Base-by-base conservation (phyloP, 768 basidiomycete genomes). In the Gymnopilus dilepis region DNA sequence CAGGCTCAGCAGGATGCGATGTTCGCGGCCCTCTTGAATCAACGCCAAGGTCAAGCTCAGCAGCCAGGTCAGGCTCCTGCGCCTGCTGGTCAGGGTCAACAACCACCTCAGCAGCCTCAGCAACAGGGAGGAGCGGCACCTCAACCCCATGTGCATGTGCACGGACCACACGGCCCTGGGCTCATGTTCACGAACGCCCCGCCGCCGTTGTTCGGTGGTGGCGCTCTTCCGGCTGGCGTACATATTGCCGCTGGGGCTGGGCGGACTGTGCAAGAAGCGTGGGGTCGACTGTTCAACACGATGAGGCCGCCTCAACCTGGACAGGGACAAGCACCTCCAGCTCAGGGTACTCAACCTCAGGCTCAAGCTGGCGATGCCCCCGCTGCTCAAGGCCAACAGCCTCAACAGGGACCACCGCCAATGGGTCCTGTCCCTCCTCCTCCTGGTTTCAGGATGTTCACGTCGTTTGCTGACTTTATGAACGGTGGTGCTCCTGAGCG, bases 201-300 rank as follows among this genome's bases (percentile, higher is more conserved):
- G n/a, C 28, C 51, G 7, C 51, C 51, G 3, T 22, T 52, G 31
- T 21, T 52, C 17, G 31, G 30, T 21, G 51, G 51, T 21, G 37
- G 11, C 6, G 22, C 34, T 51, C 8, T 30, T 42, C 65, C 52
- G 19, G 60, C 56, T 42, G 55, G 55, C 8, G 37, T 68, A 11
- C 71, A 70, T 50, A 60, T 69, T 17, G 67, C 65, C 9, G 45
- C 59, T 13, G 73, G 69, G 28, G 53, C 65, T 33, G 72, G 70
- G 21, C 61, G 70, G 11, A 72, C 69, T 28, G 51, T 73, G 60
- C 61, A 64, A 50, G 74, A 76, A 52, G 70, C 72, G 3, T 65
- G 74, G 42, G 53, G 65, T 4, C 68, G 68, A 34, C 41, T 73
- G 37, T 64, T 74, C 43, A 65, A 54, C 19, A 51, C 67, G 15